Conservation (phyloP, 2,329 filamentous ascomycete genomes). For the Fusarium sambucinum region DNA sequence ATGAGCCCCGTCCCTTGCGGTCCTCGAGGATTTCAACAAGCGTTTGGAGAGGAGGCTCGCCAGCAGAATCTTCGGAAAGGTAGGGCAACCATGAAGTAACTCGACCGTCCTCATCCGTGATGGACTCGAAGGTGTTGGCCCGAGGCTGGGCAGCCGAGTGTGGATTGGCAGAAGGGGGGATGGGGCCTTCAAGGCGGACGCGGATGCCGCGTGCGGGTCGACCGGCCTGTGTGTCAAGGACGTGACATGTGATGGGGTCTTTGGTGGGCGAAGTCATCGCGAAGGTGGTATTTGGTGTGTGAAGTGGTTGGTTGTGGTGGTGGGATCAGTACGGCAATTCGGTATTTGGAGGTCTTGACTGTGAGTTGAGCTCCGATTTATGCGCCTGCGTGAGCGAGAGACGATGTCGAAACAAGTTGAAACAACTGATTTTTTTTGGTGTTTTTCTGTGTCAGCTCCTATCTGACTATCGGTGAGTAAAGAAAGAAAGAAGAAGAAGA, state of each 20-base stretch:
- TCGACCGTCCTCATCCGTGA: constrained; percentile 81
- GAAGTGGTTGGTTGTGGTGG: constrained; percentile 21
- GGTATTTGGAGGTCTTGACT: constrained; percentile 5
- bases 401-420: neutral
- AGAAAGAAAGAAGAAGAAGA: neutral
- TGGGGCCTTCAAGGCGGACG: constrained; percentile 71
- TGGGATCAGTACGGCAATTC: neutral
- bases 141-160: constrained; percentile 35
- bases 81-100: constrained; percentile 76
- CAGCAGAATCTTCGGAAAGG: constrained; percentile 62
- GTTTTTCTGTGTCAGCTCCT: neutral
- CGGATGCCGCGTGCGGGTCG: constrained; percentile 74
- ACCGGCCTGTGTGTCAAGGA: constrained; percentile 84
- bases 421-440: neutral
- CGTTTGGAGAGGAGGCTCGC: constrained; percentile 69
- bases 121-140: constrained; percentile 70
- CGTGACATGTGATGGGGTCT: constrained; percentile 85
- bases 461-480: neutral
- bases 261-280: constrained; percentile 53
- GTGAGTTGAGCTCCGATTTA: neutral
- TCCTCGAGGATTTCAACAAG: constrained; percentile 67
- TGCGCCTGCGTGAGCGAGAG: neutral
- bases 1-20: constrained; percentile 56
- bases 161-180: constrained; percentile 47
- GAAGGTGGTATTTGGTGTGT: constrained; percentile 10